Evolutionary conservation across 2,329 filamentous ascomycete genomes (phyloP).

Genomic region (Cytospora piceicola): DNA sequence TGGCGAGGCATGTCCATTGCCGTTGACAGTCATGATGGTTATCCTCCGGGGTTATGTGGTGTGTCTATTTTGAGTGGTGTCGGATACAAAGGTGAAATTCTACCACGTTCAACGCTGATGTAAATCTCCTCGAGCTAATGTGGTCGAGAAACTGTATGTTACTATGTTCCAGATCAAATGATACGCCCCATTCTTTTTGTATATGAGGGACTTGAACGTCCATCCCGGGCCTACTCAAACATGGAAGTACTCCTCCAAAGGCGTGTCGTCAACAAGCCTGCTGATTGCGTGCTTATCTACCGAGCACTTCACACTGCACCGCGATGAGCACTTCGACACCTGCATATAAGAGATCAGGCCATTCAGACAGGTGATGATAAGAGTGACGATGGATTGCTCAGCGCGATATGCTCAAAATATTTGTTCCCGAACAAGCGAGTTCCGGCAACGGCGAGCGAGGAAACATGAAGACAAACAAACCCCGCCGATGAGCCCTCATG

Average conservation of each 20-base stretch:
- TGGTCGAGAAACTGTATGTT: neutral
- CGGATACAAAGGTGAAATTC: neutral
- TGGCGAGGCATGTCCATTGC: neutral
- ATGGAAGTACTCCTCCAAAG: neutral
- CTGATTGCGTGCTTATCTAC: slow-evolving; percentile 29
- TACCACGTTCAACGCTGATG: neutral
- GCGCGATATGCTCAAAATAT: slow-evolving; percentile 10
- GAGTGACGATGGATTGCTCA: slow-evolving; percentile 19
- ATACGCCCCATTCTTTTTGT: neutral
- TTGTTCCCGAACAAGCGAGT: slow-evolving; percentile 8
- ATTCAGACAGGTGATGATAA: slow-evolving; percentile 9
- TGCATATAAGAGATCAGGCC: slow-evolving; percentile 13
- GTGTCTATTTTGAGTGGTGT: neutral
- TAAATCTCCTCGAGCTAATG: neutral
- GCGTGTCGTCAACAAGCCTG: slow-evolving; percentile 28
- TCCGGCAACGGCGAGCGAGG: neutral
- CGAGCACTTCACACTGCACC: slow-evolving; percentile 28
- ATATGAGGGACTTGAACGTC: neutral
- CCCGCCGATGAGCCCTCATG: neutral
- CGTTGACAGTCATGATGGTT: slow-evolving; percentile 11
- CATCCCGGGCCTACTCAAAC: neutral
- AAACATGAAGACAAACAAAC: neutral
- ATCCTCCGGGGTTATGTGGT: neutral
- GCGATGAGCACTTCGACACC: slow-evolving; percentile 20
- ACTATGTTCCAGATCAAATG: neutral